Base-by-base conservation (phyloP, 2,329 filamentous ascomycete genomes). In the Podosphaera xanthii region DNA sequence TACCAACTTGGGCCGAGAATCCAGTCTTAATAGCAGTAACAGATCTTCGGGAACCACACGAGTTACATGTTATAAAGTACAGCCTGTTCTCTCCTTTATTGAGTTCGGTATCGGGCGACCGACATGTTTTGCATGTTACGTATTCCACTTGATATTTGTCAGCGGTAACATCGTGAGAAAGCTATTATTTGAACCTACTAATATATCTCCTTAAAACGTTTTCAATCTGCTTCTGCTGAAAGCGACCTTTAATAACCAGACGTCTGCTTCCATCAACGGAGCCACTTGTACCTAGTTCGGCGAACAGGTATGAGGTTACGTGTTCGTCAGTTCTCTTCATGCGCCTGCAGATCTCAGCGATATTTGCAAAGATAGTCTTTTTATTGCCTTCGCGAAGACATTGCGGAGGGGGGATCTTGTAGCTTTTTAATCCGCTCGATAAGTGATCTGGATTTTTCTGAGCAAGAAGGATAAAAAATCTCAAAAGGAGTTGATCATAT, bases 301-400 rank as follows among this genome's bases (percentile, higher is more conserved):
- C 90, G 74, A 98, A 96, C 72, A 98, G 75, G 76, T 96, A 97
- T 68, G 91, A 85, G 58, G 89, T 97, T 65, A 98, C 86, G 76
- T 96, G 92, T 75, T 98, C 92, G 70, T 97, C 91, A 63, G 87
- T 90, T 72, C 92, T 83, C 83, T 98, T 98, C 90, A 98, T 97
- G 68, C 91, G 83, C 80, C 95, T 95, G 80, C 89, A 94, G 69
- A 98, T 97, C 71, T 98, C 92, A 71, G 88, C 82, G 70, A 98
- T 92, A 77, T 98, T 98, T 77, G 91, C 92, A 70, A 98, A 98
- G 70, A 98, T 95, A 63, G 92, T 98, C 84, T 94, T 94, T 82
- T 95, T 94, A 83, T 98, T 98, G 72, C 92, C 92, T 89, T 98
- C 92, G 76, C 92, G 90, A 70, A 97, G 82, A 76, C 92, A 97